phyloP scores from a whole-genome alignment of 768 basidiomycete genomes.

The Boletales sp. region DNA sequence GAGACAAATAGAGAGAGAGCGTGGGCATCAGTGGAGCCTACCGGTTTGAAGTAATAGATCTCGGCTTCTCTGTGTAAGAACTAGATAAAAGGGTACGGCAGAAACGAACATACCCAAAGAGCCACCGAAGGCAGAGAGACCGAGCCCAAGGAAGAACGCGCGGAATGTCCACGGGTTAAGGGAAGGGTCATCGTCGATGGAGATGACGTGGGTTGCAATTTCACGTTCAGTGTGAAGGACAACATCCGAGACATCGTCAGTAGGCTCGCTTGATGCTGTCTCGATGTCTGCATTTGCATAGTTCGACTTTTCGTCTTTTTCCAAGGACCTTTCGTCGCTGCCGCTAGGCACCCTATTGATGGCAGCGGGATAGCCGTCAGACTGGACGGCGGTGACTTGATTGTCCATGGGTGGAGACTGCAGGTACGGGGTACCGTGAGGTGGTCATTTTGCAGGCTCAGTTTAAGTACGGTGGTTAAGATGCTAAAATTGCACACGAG shows the following conservation, averaged over 20 bases:
- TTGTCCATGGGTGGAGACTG: conserved; percentile 4
- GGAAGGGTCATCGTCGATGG: conserved; percentile 30
- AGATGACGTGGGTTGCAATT: conserved; percentile 45
- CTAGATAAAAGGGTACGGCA: background rate
- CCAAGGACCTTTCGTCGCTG: conserved; percentile 10
- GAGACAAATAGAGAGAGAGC: background rate
- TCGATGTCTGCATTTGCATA: conserved; percentile 35
- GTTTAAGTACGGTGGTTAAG: background rate
- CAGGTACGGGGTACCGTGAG: background rate
- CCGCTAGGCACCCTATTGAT: background rate
- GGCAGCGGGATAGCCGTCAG: background rate
- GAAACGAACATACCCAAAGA: conserved; percentile 38
- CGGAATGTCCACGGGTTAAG: conserved; percentile 38
- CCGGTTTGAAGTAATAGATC: conserved; percentile 62
- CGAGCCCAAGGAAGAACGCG: conserved; percentile 51
- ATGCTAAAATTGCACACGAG: background rate
- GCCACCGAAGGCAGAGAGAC: conserved; percentile 48
- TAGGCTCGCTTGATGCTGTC: conserved; percentile 1
- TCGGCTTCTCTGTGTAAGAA: conserved; percentile 35
- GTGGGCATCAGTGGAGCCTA: conserved; percentile 12
- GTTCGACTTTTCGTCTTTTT: conserved; percentile 10
- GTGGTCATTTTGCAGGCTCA: background rate
- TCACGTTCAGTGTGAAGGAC: conserved; percentile 43
- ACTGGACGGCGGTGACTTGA: background rate
- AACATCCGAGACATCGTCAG: conserved; percentile 5